Percentiles rank a stretch among this genome's conserved stretches.
Evolutionary conservation across 352 stramenopile species (phyloP).

Genomic region (Phytophthora cryptogea): DNA sequence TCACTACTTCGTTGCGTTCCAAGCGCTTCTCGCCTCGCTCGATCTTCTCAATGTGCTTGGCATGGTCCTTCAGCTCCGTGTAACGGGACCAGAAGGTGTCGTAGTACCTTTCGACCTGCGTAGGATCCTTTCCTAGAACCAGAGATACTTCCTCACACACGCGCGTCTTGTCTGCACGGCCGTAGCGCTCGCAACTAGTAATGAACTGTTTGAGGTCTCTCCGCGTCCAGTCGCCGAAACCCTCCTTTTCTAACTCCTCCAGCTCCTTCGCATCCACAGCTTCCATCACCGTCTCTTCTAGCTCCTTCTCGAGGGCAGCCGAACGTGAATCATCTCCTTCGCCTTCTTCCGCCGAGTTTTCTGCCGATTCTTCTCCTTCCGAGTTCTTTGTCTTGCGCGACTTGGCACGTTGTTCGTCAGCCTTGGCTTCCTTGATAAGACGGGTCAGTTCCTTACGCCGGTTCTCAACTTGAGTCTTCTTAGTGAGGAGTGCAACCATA

Average conservation of each 20-base stretch:
- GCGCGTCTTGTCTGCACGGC: slow-evolving; percentile 88
- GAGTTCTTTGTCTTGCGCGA: slow-evolving; percentile 74
- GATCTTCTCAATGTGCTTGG: slow-evolving; percentile 95
- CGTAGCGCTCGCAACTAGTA: slow-evolving; percentile 93
- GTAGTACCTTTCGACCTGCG: slow-evolving; percentile 95
- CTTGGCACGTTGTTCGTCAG: slow-evolving; percentile 80
- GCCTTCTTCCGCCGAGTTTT: slow-evolving; percentile 71
- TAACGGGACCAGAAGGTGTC: slow-evolving; percentile 96
- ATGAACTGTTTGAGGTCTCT: slow-evolving; percentile 91
- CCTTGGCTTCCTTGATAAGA: slow-evolving; percentile 84
- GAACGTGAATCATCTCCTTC: slow-evolving; percentile 59
- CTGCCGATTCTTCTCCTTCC: slow-evolving; percentile 54
- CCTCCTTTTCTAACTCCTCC: slow-evolving; percentile 81
- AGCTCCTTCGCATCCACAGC: slow-evolving; percentile 67
- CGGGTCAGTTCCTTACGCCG: slow-evolving; percentile 83
- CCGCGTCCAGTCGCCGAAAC: slow-evolving; percentile 96
- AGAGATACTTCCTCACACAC: slow-evolving; percentile 92
- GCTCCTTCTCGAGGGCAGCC: slow-evolving; percentile 75
- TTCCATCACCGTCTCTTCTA: slow-evolving; percentile 80
- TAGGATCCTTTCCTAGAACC: slow-evolving; percentile 90
- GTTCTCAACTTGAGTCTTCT: slow-evolving; percentile 91
- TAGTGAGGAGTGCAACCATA: slow-evolving; percentile 86
- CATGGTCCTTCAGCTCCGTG: slow-evolving; percentile 91
- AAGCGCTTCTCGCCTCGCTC: slow-evolving; percentile 97
- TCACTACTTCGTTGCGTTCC: slow-evolving; percentile 95